phyloP scores from a whole-genome alignment of 805 yeast genomes.

The Metschnikowia dekortorum region DNA sequence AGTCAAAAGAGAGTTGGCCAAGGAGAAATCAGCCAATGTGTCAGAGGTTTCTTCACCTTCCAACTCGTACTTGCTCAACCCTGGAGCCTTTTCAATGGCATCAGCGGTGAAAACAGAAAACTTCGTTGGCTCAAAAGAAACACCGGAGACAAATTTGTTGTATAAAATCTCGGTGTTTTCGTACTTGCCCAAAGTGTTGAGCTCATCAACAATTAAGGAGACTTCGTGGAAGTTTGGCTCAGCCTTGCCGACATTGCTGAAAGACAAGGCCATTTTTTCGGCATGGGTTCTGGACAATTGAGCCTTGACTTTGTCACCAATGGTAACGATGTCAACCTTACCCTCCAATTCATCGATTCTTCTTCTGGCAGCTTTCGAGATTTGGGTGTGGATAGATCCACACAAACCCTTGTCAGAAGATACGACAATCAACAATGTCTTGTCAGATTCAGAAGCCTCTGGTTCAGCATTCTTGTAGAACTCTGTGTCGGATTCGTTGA shows the following conservation, averaged over 20 bases:
- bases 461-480: conserved; percentile 83
- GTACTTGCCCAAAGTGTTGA: conserved; percentile 64
- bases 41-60: conserved; percentile 64
- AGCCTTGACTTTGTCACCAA: conserved; percentile 92
- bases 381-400: conserved; percentile 96
- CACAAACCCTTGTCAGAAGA: conserved; percentile 94
- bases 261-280: conserved; percentile 63
- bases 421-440: conserved; percentile 78
- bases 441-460: conserved; percentile 49
- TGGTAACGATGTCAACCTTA: conserved; percentile 70
- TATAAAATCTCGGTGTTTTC: conserved; percentile 74
- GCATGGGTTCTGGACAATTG: conserved; percentile 84
- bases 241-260: conserved; percentile 93
- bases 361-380: conserved; percentile 81
- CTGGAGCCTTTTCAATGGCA: conserved; percentile 79
- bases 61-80: conserved; percentile 75
- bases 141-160: conserved; percentile 85
- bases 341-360: conserved; percentile 59
- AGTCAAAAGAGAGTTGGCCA: conserved; percentile 83
- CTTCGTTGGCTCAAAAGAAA: conserved; percentile 80
- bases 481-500: conserved; percentile 73
- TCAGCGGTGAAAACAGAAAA: conserved; percentile 64
- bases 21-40: conserved; percentile 76
- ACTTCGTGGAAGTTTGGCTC: conserved; percentile 93
- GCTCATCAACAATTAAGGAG: conserved; percentile 82